phyloP scores from a whole-genome alignment of 176 grass and related monocot species.

The Hsuehochloa calcarea region DNA sequence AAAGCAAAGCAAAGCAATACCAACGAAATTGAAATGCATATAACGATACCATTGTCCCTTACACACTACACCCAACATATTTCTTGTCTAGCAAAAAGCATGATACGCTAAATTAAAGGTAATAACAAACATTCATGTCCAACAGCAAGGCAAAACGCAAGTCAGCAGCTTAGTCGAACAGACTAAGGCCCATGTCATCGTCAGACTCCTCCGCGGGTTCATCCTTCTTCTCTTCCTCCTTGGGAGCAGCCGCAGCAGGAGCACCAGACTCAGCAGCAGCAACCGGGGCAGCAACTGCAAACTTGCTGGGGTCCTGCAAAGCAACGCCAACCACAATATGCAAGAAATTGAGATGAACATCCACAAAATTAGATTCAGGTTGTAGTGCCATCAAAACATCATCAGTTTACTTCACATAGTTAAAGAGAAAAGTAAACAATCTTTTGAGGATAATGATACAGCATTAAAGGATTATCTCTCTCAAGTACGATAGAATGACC shows the following conservation, averaged over 20 bases:
- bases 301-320: constrained; percentile 74
- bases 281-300: constrained; percentile 45
- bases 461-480: no score
- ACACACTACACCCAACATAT: background rate
- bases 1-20: background rate
- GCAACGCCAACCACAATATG: background rate
- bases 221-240: constrained; percentile 65
- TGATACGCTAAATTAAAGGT: background rate
- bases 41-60: constrained; percentile 5
- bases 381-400: background rate
- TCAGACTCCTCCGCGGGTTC: constrained; percentile 61
- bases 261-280: constrained; percentile 38
- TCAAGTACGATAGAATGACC: background rate
- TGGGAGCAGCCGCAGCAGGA: constrained; percentile 21
- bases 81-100: background rate
- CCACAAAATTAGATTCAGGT: background rate
- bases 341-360: background rate
- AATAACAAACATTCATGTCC: background rate
- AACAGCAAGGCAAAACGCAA: constrained; percentile 30
- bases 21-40: background rate
- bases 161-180: constrained; percentile 53
- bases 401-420: no score
- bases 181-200: constrained; percentile 68
- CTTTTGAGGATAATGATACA: background rate
- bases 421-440: background rate